Base-by-base conservation (phyloP, 2,329 filamentous ascomycete genomes). In the Cladosporium sphaerospermum region DNA sequence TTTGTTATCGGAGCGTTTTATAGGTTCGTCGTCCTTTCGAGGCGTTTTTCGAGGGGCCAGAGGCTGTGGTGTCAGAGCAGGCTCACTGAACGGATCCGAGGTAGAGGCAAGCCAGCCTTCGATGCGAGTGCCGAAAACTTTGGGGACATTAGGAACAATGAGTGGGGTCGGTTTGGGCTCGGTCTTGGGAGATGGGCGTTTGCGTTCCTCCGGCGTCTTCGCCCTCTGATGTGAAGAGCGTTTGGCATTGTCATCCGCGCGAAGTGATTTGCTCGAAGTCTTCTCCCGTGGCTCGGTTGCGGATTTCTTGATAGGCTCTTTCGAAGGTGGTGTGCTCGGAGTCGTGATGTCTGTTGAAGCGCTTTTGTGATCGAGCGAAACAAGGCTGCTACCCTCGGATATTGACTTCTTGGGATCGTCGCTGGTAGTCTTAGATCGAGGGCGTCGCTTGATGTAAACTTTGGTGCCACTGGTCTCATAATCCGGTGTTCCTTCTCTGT, bases 61-160 rank as follows among this genome's bases (percentile, higher is more conserved):
- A 10, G 66, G 64, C 28, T 66, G 61, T 3, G 66, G 66, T 8
- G 63, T 60, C 10, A 64, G 48, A 3, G 61, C 62, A 32, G 65
- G 64, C 34, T 73, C 73, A 46, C 70, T 57, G 56, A 69, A 68
- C 8, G 67, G 67, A 59, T 68, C 60, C 14, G 67, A 56, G 48
- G 61, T 67, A 14, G 54, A 57, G 64, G 75, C 76, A 5, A 85
- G 73, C 82, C 82, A 85, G 45, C 80, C 78, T 65, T 84, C 79
- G 23, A 85, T 77, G 45, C 80, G 79, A 49, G 62, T 75, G 16
- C 70, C 72, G 53, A 75, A 74, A 11, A 76, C 70, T 43, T 75
- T 75, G 16, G 71, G 64, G 4, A 72, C 68, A 18, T 72, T 71
- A n/a, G 71, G 67, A 10, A 65, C 61, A 28, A 56, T 52, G 11